Evolutionary conservation across 1,139 yeast species (phyloP), one percentile per base, ranked within the genome.

Genomic region (Groenewaldozyma auringiensis): DNA sequence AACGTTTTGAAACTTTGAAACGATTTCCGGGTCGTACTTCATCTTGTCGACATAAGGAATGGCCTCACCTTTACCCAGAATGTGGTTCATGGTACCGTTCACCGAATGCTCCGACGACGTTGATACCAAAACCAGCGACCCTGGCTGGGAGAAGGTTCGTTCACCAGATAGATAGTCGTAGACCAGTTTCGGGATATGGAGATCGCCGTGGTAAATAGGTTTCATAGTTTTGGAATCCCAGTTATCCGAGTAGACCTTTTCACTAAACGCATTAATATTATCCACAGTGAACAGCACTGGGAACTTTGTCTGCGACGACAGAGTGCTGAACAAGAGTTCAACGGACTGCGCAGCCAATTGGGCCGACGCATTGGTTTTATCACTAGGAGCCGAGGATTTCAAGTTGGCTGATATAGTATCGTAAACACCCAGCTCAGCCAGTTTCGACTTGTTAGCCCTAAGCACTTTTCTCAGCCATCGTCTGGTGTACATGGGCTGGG

Each of bases 401-500:
- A 43, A 11, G 16, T 11, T 11, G 8, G 38, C 8, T 8, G 38
- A 14, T 4, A 35, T 18, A 4, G 25, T 9, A 18, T 35, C 20
- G 25, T 16, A 35, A 20, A 35, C 22, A 17, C 38, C 38, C 53
- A 85, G 66, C 37, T 75, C 64, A 42, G 70, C 59, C 50, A 85
- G 72, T 3, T 71, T 58, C 1, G 64, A 69, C 51, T 68, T 70
- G 65, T 86, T 88, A 32, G 79, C 79, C 43, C 70, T 69, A 45
- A 75, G 68, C 46, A 82, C 68, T 63, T 78, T 79, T 53, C 70
- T 68, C 53, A 85, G 63, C 65, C 85, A 74, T 47, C 74, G 71
- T 57, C 79, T 79, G 47, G 84, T 70, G 57, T 73, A 76, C 94
- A 83, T 83, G 47, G 95, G 95, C 64, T 88, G 96, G 45, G 79